phyloP scores from a whole-genome alignment of 805 yeast species.

The Suhomyces faveliae region DNA sequence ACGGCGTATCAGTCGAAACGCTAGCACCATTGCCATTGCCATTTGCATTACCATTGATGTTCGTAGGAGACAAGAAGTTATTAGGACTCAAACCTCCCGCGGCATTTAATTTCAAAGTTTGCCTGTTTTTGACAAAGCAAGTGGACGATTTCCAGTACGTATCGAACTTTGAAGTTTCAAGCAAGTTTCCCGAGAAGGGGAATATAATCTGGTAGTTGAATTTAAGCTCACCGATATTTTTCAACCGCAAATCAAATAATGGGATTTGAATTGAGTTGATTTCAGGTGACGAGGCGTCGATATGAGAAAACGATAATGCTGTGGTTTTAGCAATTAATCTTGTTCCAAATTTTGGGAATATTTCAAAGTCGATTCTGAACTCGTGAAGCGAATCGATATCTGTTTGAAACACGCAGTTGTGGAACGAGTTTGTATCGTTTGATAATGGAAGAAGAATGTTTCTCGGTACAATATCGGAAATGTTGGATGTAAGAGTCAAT shows the following conservation, averaged over 20 bases:
- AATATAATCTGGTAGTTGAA: conserved; percentile 80
- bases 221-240: conserved; percentile 75
- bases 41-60: conserved; percentile 8
- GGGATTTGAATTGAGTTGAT: conserved; percentile 56
- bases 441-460: conserved; percentile 77
- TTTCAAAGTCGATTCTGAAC: conserved; percentile 80
- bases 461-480: conserved; percentile 83
- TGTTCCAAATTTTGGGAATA: conserved; percentile 94
- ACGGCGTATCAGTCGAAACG: conserved; percentile 15
- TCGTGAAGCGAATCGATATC: conserved; percentile 61
- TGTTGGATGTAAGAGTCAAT: conserved; percentile 73
- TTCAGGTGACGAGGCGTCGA: conserved; percentile 41
- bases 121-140: conserved; percentile 42
- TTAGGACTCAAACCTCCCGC: conserved; percentile 43
- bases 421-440: conserved; percentile 49
- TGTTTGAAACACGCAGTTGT: conserved; percentile 76
- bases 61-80: conserved; percentile 37
- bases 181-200: conserved; percentile 81
- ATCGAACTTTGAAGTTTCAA: conserved; percentile 89
- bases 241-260: conserved; percentile 74
- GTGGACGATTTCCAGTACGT: conserved; percentile 95
- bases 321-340: conserved; percentile 86
- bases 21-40: conserved; percentile 6
- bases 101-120: conserved; percentile 30
- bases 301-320: conserved; percentile 55